Base-by-base conservation (phyloP, 345 rosid species). In the Brassica rapa region DNA sequence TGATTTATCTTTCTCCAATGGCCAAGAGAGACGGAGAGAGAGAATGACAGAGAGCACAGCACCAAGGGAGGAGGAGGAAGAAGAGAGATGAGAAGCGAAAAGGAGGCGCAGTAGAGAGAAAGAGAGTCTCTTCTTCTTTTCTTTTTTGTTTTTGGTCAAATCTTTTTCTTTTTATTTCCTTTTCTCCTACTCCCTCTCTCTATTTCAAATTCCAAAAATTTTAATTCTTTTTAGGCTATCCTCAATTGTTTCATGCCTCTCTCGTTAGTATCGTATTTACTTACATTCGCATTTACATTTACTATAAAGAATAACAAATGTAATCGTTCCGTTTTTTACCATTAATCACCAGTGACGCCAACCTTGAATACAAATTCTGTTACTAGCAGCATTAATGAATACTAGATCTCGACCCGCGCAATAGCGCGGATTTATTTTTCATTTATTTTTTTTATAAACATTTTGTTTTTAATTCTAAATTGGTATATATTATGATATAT, bases 201-300 rank as follows among this genome's bases (percentile, higher is more conserved):
- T 74, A 68, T 80, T 80, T 80, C 82, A 80, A 80, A 74, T 74
- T 80, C 79, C 75, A 21, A 64, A 4, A 51, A 15, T 39, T 71
- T 24, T 21, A 16, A 32, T 33, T 41, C 14, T 49, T 49, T 14
- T 5, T 6, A 2, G 15, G 4, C n/a, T 43, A 49, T 49, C 1
- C 49, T 51, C 39, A 55, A n/a, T 39, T 37, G 11, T 41, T 56
- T 60, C 61, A 27, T 75, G 15, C 46, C 14, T 37, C 41, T 57
- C 25, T 57, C 6, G 24, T 24, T 35, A 0, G 29, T 57, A 57
- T 57, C 3, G 10, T 27, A 27, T 56, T 59, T 24, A 57, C 62
- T 59, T n/a, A 10, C 4, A 67, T 46, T 66, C 21, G 5, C 16
- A 57, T 71, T 60, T 19, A 49, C 70, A 46, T 43, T 64, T 33